Evolutionary conservation across 495 filamentous ascomycete species (phyloP), one percentile per base, ranked within the genome.

Genomic region (Neurospora intermedia): DNA sequence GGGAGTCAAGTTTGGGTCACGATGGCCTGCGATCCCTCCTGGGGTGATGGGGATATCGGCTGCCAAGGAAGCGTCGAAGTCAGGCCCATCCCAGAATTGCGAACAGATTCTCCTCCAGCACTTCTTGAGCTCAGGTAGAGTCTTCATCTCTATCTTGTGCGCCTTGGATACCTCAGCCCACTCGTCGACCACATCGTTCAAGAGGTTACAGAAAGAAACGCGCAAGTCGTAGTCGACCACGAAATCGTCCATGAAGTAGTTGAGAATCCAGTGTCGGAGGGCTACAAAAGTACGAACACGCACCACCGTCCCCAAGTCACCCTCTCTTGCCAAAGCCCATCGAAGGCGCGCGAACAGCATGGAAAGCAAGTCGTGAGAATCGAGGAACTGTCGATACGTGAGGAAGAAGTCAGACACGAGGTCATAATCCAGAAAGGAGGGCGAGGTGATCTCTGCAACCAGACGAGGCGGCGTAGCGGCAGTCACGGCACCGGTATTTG

Each of bases 351-450:
- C 90, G 72, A 97, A 86, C 10, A 99, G 85, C 83, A 97, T 91
- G 69, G 89, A 88, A 16, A 96, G 86, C 4, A 99, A 87, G 74
- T 94, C 91, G 16, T 85, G 84, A 0, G 92, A 84, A 1, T 92
- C 88, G 72, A 98, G 83, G 77, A 97, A 99, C 8, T 89, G 87
- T 35, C 96, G 93, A 76, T 92, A 98, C 1, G 96, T 98, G 45
- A 99, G 89, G 78, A 99, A 99, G 84, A 99, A 99, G 81, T 98
- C 96, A 0, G 96, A 98, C 1, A 99, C 87, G 7, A 99, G 88
- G 78, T 98, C 95, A 81, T 99, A 99, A 80, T 99, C 96, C 74
- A 99, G 88, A 80, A 98, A 98, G 69, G 89, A 92, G 23, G 94
- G 93, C 20, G 96, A 98, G 5, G 96, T 98, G 73, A 99, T 97